Conservation (phyloP, 306 rosid genomes). For the Sophora flavescens region DNA sequence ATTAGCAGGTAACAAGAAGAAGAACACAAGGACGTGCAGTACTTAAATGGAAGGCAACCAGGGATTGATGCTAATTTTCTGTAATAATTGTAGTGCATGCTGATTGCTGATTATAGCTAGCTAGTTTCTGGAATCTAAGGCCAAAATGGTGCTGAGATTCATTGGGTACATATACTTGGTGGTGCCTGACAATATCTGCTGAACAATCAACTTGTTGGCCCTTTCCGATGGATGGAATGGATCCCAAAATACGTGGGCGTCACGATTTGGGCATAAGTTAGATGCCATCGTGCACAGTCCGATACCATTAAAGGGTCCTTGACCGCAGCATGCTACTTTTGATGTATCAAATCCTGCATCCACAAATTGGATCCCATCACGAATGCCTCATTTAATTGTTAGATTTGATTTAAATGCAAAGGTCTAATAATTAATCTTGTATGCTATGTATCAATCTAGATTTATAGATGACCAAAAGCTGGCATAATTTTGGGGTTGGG, state of each 20-base stretch:
- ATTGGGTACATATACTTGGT: conserved; percentile 56
- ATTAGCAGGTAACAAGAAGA: background rate
- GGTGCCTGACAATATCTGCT: conserved; percentile 54
- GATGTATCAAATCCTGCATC: conserved; percentile 61
- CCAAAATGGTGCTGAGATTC: conserved; percentile 63
- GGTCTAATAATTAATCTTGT: background rate
- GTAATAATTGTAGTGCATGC: background rate
- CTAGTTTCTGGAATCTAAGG: conserved; percentile 49
- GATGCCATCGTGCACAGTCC: conserved; percentile 63
- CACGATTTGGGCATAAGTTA: conserved; percentile 64
- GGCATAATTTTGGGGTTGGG: background rate
- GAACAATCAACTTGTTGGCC: conserved; percentile 57
- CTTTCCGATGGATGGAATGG: conserved; percentile 66
- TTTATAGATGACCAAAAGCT: background rate
- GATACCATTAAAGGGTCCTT: conserved; percentile 69
- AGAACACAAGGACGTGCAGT: background rate
- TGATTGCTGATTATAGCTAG: no score
- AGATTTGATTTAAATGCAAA: background rate
- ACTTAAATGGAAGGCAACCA: background rate
- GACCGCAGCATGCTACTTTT: conserved; percentile 72
- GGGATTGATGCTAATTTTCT: background rate
- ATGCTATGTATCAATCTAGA: background rate
- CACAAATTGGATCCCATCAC: background rate
- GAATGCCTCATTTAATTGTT: background rate
- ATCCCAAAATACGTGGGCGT: conserved; percentile 63